These are phyloP conservation scores for Ceratonia siliqua DNA, from an alignment of 306 rosid genomes.

Conservation along the genomic window DNA sequence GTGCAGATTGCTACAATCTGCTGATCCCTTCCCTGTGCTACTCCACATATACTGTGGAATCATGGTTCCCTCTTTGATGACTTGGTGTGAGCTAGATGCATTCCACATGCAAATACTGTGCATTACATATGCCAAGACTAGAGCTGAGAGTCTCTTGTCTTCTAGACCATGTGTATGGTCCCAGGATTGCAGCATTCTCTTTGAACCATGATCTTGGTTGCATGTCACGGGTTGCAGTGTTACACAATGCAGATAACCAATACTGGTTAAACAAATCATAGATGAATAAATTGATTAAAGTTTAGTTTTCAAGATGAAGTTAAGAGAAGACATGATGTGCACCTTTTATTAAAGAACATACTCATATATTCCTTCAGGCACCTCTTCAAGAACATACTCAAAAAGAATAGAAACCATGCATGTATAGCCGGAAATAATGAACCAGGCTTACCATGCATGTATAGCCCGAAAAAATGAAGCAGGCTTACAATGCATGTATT, in stretches of 20 bases:
- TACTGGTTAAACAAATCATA: background rate
- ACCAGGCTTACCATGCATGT: background rate
- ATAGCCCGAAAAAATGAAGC: background rate
- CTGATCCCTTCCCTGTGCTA: no score
- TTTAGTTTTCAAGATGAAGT: background rate
- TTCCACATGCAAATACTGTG: background rate
- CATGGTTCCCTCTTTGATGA: slow-evolving; percentile 3
- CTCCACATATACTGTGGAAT: background rate
- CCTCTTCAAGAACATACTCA: background rate
- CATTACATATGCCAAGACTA: background rate
- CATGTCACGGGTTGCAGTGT: background rate
- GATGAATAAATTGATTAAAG: background rate
- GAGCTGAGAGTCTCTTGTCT: slow-evolving; percentile 2
- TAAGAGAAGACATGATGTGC: background rate
- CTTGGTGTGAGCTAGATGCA: slow-evolving; percentile 14
- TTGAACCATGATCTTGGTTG: background rate
- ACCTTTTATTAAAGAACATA: background rate
- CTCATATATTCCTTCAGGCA: background rate
- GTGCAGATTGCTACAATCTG: no score
- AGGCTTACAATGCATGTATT: background rate
- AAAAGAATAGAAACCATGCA: background rate
- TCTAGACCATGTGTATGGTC: background rate
- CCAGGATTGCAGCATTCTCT: background rate
- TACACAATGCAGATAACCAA: background rate
- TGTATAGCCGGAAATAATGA: background rate